These are phyloP conservation scores for Plasmopara halstedii DNA, from an alignment of 352 stramenopile genomes.

Conservation along the genomic window DNA sequence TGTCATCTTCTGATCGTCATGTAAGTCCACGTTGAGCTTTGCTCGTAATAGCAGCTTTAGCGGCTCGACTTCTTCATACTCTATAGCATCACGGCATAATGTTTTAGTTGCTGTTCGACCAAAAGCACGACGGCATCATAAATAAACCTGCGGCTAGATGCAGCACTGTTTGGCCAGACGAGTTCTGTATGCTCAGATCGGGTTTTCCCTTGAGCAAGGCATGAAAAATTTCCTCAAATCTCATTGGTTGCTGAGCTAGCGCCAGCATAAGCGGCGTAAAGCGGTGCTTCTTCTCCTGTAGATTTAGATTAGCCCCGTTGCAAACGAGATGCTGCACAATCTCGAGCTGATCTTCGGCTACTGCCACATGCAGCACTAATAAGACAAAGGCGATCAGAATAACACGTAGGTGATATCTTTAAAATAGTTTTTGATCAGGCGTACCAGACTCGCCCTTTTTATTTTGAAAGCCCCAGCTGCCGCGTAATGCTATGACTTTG, in stretches of 20 bases:
- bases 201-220: slow-evolving; percentile 63
- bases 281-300: slow-evolving; percentile 68
- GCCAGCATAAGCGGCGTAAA: slow-evolving; percentile 75
- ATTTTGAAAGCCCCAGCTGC: slow-evolving; percentile 68
- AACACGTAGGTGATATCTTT: too few relatives aligned
- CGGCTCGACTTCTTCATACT: slow-evolving; percentile 57
- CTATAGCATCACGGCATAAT: too few relatives aligned
- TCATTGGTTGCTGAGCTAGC: slow-evolving; percentile 56
- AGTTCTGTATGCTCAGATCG: slow-evolving; percentile 54
- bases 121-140: not conserved
- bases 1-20: slow-evolving; percentile 71
- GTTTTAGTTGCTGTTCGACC: not conserved
- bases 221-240: slow-evolving; percentile 59
- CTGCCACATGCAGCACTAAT: slow-evolving; percentile 59
- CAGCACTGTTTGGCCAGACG: slow-evolving; percentile 49
- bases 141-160: slow-evolving; percentile 50
- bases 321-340: slow-evolving; percentile 63
- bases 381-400: not conserved
- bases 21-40: slow-evolving; percentile 56
- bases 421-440: too few relatives aligned
- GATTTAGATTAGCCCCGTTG: slow-evolving; percentile 58
- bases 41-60: slow-evolving; percentile 49
- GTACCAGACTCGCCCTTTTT: slow-evolving; percentile 77
- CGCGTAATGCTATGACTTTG: slow-evolving; percentile 57
- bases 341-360: slow-evolving; percentile 62